These are phyloP conservation scores for Artemisia annua DNA, from an alignment of 129 eudicot species.

Conservation along the genomic window DNA sequence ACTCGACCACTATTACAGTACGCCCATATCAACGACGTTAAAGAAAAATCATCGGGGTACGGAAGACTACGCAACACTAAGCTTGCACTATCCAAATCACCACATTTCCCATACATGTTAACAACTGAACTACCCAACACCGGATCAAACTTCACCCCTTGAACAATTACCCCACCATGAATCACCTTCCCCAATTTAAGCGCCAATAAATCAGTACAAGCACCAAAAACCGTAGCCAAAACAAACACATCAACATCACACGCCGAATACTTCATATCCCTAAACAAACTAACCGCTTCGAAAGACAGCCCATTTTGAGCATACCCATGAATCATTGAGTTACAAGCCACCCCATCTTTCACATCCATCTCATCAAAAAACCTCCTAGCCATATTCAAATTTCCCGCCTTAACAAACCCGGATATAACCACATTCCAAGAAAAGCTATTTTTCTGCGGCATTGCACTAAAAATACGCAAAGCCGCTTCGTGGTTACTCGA, in stretches of 20 bases:
- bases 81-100: conserved; percentile 74
- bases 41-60: conserved; percentile 60
- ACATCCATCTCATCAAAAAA: conserved; percentile 65
- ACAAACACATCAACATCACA: conserved; percentile 49
- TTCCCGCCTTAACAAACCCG: conserved; percentile 48
- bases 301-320: conserved; percentile 44
- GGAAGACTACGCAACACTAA: conserved; percentile 34
- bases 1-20: conserved; percentile 61
- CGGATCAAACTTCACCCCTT: conserved; percentile 51
- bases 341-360: conserved; percentile 66
- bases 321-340: conserved; percentile 74
- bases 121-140: conserved; percentile 77
- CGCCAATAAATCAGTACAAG: conserved; percentile 59
- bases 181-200: conserved; percentile 63
- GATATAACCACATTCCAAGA: conserved; percentile 72
- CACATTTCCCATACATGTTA: conserved; percentile 83
- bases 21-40: conserved; percentile 75
- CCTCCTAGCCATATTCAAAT: conserved; percentile 46
- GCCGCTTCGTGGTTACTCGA: conserved; percentile 35
- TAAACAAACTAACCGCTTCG: conserved; percentile 58
- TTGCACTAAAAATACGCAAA: conserved; percentile 47
- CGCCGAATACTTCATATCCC: conserved; percentile 38
- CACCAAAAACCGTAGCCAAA: conserved; percentile 71
- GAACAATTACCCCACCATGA: conserved; percentile 50
- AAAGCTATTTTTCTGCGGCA: conserved; percentile 65